Evolutionary conservation across 345 rosid genomes (phyloP).

Genomic region (Fremontodendron californicum): DNA sequence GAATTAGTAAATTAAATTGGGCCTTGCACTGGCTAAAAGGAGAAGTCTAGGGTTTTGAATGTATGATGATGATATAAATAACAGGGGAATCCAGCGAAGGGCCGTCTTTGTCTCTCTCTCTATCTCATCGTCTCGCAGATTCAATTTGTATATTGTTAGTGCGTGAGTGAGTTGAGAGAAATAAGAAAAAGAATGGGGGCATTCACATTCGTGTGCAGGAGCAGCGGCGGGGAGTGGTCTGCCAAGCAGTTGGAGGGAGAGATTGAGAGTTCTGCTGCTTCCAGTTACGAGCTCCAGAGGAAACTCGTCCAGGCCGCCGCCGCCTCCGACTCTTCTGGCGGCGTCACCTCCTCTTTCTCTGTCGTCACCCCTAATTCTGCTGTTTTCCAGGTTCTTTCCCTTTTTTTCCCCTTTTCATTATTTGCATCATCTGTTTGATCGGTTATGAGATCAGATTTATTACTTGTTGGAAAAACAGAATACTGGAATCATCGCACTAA

Average conservation of each 20-base stretch:
- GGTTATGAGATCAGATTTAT: too few species aligned
- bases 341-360: conserved; percentile 81
- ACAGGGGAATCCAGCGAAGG: background rate
- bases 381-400: conserved; percentile 58
- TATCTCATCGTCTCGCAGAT: background rate
- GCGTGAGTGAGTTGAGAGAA: background rate
- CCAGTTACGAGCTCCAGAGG: conserved; percentile 62
- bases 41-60: background rate
- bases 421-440: background rate
- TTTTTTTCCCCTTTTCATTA: background rate
- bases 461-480: too few species aligned
- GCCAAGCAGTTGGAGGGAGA: conserved; percentile 60
- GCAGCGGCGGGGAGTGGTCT: background rate
- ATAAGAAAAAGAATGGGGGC: background rate
- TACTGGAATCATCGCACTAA: background rate
- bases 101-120: too few species aligned
- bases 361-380: conserved; percentile 65
- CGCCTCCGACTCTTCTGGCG: conserved; percentile 61
- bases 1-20: too few species aligned
- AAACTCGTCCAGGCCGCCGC: conserved; percentile 70
- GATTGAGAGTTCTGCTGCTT: conserved; percentile 62
- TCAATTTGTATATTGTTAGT: background rate
- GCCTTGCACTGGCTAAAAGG: too few species aligned
- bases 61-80: background rate
- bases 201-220: background rate